Base-by-base conservation (phyloP, 441 rosid genomes). In the Theobroma grandiflorum region DNA sequence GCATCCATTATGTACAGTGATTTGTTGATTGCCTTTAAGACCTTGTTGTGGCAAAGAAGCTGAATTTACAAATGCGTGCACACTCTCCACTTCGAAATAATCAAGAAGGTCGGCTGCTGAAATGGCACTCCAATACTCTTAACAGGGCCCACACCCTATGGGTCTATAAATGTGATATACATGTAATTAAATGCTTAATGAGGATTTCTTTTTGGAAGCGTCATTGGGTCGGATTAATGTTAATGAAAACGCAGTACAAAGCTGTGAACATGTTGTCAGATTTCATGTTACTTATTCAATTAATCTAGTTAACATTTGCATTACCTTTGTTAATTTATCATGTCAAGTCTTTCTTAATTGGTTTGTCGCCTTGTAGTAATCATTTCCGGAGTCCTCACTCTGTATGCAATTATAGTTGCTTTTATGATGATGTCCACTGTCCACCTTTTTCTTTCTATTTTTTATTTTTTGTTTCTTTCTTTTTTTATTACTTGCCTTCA, bases 1-100 rank as follows among this genome's bases (percentile, higher is more conserved):
- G 52, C 4, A 67, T 66, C 61, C 43, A n/a, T 53, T 8, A 61
- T 82, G 67, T 78, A 26, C 58, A 77, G 77, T 63, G 59, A 63
- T 53, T 16, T 63, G 5, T 18, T 18, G 0, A 38, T 67, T 74
- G 47, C 8, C 0, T 31, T 38, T 7, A 50, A 20, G 22, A 6
- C 8, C 2, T 73, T 5, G 12, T 11, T 20, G 33, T 26, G 5
- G 22, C 22, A 35, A 7, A 26, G 22, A 61, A 71, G 71, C 71
- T 20, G 26, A 59, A 26, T 66, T 20, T 35, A 20, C 38, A 78
- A 71, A 9, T 47, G 3, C 45, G 0, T 2, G 8, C 10, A 12
- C 12, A 45, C 2, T 49, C 12, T 10, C 10, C 0, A 49, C 31
- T 3, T 11, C 2, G 5, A 3, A 49, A 11, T 0, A 0, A 0